Evolutionary conservation across 1,284 basidiomycete species (phyloP), one percentile per base, ranked within the genome.

Genomic region (Porogramme epimiltina): DNA sequence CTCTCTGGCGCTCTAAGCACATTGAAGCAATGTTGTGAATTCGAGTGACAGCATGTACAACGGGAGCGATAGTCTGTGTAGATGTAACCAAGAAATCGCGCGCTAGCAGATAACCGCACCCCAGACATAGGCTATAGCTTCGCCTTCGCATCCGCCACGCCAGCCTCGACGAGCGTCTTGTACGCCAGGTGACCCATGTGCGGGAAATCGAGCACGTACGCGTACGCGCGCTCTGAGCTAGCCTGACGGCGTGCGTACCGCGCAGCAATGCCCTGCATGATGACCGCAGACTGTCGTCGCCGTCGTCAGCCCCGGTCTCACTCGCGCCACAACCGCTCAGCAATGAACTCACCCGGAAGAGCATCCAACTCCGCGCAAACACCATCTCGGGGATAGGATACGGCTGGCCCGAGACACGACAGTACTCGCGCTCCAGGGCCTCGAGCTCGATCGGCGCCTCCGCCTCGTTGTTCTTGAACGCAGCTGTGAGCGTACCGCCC

Each of bases 241-340:
- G 54, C 56, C 47, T 62, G 62, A 16, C 60, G 55, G 13, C 55
- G 56, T 16, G 62, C 62, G 38, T 62, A 59, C 15, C 96, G 82
- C 4, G 96, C 95, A 1, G 95, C 93, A 54, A 98, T 96, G 3
- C 95, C 95, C 72, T 98, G 95, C 0, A 84, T 76, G 61, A 98
- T 98, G 54, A 98, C 84, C 0, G 93, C 82, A 34, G 92, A 72
- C 88, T 94, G 58, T 31, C 45, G 20, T 13, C 19, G 23, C 28
- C 28, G 13, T 31, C 28, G 28, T 31, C 28, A 31, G 28, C 13
- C 28, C 6, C 28, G 8, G 8, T 6, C 28, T 31, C 28, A 31
- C 28, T 8, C 28, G 28, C 8, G 13, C 28, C n/a, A n/a, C n/a
- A n/a, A n/a, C 6, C 13, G 28, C 28, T 31, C 28, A 31, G 28